phyloP scores from a whole-genome alignment of 805 yeast genomes.

The Schizosaccharomyces octosporus region DNA sequence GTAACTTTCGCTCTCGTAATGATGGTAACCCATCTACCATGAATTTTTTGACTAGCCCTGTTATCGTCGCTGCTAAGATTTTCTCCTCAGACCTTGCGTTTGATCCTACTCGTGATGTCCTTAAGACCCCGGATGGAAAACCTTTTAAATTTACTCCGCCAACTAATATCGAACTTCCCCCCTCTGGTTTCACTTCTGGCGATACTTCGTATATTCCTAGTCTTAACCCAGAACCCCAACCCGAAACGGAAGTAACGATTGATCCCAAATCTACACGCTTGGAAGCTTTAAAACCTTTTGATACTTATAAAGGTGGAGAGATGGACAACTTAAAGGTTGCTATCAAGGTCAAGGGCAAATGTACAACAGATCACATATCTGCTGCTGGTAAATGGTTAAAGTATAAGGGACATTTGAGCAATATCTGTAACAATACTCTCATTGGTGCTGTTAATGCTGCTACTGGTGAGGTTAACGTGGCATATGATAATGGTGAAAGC shows the following conservation, averaged over 20 bases:
- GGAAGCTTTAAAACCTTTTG: constrained; percentile 80
- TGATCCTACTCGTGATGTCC: constrained; percentile 82
- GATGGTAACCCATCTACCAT: constrained; percentile 95
- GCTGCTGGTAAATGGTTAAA: constrained; percentile 99
- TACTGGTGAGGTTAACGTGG: constrained; percentile 78
- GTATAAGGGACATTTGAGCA: constrained; percentile 98
- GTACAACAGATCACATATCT: constrained; percentile 97
- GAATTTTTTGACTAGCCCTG: constrained; percentile 94
- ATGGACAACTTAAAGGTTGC: constrained; percentile 71
- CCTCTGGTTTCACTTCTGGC: constrained; percentile 76
- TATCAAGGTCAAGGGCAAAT: constrained; percentile 89
- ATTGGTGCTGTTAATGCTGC: constrained; percentile 97
- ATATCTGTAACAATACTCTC: constrained; percentile 96
- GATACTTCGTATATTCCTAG: constrained; percentile 76
- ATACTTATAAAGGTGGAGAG: constrained; percentile 92
- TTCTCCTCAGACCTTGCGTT: constrained; percentile 89
- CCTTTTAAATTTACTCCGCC: constrained; percentile 79
- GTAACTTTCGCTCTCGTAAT: constrained; percentile 93
- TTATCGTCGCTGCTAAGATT: constrained; percentile 76
- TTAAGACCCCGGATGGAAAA: constrained; percentile 69
- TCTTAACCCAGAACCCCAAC: constrained; percentile 65
- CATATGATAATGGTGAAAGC: constrained; percentile 55
- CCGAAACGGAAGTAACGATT: constrained; percentile 46
- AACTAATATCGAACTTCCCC: constrained; percentile 72
- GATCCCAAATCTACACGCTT: constrained; percentile 87